Conservation (phyloP, 2,329 filamentous ascomycete species). For the Myriangium duriaei region DNA sequence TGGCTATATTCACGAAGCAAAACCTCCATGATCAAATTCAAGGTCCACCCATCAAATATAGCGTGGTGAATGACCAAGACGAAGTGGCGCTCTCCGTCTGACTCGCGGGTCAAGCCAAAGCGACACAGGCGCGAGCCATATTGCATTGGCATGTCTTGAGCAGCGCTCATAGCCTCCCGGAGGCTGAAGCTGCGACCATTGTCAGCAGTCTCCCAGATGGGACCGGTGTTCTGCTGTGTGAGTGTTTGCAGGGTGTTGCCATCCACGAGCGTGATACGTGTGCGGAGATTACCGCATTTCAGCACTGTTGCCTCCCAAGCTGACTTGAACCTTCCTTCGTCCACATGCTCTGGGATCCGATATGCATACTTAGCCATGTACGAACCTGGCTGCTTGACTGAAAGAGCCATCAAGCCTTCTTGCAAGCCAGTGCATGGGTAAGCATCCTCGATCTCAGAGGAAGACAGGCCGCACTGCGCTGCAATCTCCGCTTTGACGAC, state of each 20-base stretch:
- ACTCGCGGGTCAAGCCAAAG: not conserved
- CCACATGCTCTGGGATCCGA: slow-evolving; percentile 20
- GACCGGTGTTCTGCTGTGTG: not conserved
- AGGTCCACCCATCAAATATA: slow-evolving; percentile 19
- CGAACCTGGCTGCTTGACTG: slow-evolving; percentile 35
- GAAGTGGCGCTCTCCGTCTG: slow-evolving; percentile 12
- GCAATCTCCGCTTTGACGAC: slow-evolving; percentile 21
- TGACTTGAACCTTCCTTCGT: slow-evolving; percentile 21
- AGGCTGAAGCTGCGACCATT: too few species aligned
- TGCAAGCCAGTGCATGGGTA: slow-evolving; percentile 77
- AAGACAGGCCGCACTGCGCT: slow-evolving; percentile 13
- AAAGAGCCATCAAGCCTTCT: slow-evolving; percentile 69
- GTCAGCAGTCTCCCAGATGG: not conserved
- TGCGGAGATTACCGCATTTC: slow-evolving; percentile 1
- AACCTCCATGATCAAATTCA: not conserved
- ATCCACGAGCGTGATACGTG: not conserved
- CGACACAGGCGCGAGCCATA: not conserved
- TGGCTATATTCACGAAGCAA: not conserved
- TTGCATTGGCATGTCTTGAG: not conserved
- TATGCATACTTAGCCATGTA: slow-evolving; percentile 29
- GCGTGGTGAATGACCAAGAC: slow-evolving; percentile 27
- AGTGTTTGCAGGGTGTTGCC: not conserved
- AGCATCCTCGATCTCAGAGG: slow-evolving; percentile 52
- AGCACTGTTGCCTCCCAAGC: slow-evolving; percentile 21
- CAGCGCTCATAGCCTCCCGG: not conserved